Conservation (phyloP, 2,329 filamentous ascomycete species). For the Colletotrichum aenigma region DNA sequence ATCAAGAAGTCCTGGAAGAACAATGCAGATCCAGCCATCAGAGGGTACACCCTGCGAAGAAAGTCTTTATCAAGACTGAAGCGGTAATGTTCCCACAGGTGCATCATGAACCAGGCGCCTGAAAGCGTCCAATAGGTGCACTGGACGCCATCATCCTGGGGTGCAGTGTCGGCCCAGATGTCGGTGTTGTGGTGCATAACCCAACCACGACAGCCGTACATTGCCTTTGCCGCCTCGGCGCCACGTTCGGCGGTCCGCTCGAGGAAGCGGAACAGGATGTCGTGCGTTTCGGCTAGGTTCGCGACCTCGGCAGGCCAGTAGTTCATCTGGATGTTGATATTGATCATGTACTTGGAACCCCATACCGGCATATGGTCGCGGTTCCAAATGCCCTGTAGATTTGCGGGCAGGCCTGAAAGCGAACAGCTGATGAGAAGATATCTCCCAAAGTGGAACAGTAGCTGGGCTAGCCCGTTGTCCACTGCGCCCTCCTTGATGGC, state of each 20-base stretch:
- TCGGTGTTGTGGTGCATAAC: conserved; percentile 43
- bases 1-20: not conserved
- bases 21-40: not conserved
- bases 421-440: not conserved
- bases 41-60: not conserved
- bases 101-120: not conserved
- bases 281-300: conserved; percentile 23
- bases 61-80: not conserved
- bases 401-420: not conserved
- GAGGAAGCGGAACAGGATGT: conserved; percentile 43
- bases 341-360: conserved; percentile 55
- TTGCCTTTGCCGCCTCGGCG: conserved; percentile 31
- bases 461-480: not conserved
- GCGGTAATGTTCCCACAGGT: not conserved
- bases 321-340: conserved; percentile 60
- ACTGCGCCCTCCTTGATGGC: not conserved
- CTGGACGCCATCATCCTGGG: conserved; percentile 4
- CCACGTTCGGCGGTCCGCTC: conserved; percentile 38
- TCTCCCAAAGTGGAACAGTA: not conserved
- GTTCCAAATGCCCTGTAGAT: conserved; percentile 50
- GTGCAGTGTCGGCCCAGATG: conserved; percentile 33
- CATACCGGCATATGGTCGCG: conserved; percentile 44
- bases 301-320: conserved; percentile 23
- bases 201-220: conserved; percentile 41
- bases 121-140: not conserved